Evolutionary conservation across 371 early-diverging fungal species (phyloP).

Genomic region (Dipsacomyces acuminosporus): DNA sequence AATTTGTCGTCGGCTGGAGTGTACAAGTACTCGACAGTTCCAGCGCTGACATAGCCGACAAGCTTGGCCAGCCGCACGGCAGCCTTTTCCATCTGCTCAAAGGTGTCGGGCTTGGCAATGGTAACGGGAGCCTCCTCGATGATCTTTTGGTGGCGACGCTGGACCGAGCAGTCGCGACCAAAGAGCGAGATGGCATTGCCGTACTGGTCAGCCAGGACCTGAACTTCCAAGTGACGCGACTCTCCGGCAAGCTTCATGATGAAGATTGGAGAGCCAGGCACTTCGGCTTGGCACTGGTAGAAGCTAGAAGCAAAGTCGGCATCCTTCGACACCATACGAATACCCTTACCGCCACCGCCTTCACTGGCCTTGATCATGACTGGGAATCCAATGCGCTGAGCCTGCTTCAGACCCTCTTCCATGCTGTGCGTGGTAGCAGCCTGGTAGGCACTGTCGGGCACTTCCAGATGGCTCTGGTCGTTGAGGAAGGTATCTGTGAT

Average conservation of each 20-base stretch:
- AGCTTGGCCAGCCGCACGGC: conserved; percentile 90
- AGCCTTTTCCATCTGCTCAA: conserved; percentile 92
- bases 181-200: conserved; percentile 97
- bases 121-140: conserved; percentile 96
- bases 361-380: conserved; percentile 99
- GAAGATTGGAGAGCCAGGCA: conserved; percentile 95
- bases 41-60: conserved; percentile 94
- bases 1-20: conserved; percentile 77
- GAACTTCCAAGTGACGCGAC: conserved; percentile 97
- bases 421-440: conserved; percentile 73
- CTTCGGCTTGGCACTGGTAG: conserved; percentile 85
- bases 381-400: conserved; percentile 89
- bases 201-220: conserved; percentile 92
- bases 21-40: conserved; percentile 98
- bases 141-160: conserved; percentile 96
- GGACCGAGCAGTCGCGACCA: conserved; percentile 98
- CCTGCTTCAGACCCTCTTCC: conserved; percentile 73
- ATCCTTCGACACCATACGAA: conserved; percentile 80
- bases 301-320: conserved; percentile 73
- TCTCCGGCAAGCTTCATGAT: conserved; percentile 94
- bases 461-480: conserved; percentile 68
- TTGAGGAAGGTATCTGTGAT: conserved; percentile 65
- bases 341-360: conserved; percentile 99
- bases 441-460: conserved; percentile 74
- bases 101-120: conserved; percentile 77